Percentiles rank a stretch among this genome's conserved stretches.
Conservation (phyloP, 2,329 filamentous ascomycete species). For the Sarocladium brachiariae region DNA sequence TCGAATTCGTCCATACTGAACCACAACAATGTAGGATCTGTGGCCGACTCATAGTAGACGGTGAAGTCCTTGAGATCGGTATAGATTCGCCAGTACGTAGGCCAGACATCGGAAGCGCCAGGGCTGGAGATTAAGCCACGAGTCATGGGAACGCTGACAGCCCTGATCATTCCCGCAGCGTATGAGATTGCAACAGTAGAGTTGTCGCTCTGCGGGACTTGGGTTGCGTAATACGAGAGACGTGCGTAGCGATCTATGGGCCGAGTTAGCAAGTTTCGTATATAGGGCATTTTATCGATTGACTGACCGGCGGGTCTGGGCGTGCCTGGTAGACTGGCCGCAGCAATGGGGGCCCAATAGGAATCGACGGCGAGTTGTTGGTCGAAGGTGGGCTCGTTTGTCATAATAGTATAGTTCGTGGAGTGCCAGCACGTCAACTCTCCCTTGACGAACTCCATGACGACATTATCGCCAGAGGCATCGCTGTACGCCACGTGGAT, state of each 20-base stretch:
- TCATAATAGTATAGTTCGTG: constrained; percentile 12
- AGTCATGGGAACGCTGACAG: constrained; percentile 15
- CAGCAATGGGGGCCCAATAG: constrained; percentile 10
- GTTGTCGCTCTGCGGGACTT: constrained; percentile 10
- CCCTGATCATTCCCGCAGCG: constrained; percentile 15
- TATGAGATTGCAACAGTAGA: constrained; percentile 12
- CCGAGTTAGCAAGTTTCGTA: too few relatives aligned
- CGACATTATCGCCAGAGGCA: constrained; percentile 12
- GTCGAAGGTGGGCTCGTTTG: constrained; percentile 14
- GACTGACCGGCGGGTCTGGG: constrained; percentile 11
- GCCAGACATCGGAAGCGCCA: constrained; percentile 12
- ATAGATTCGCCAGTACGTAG: constrained; percentile 15
- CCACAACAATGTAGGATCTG: constrained; percentile 12
- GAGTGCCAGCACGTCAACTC: constrained; percentile 14
- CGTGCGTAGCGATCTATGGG: constrained; percentile 13
- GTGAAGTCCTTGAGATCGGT: constrained; percentile 9
- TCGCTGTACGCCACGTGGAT: constrained; percentile 14
- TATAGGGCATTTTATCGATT: too few relatives aligned
- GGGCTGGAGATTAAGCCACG: background rate
- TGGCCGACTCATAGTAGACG: constrained; percentile 15
- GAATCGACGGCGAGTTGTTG: constrained; percentile 10
- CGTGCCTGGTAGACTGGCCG: constrained; percentile 11
- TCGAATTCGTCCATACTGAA: constrained; percentile 11
- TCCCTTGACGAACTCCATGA: constrained; percentile 14
- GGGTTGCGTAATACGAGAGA: constrained; percentile 13